These are phyloP conservation scores for Dispira simplex DNA, from an alignment of 192 early-diverging fungal genomes.

Conservation along the genomic window DNA sequence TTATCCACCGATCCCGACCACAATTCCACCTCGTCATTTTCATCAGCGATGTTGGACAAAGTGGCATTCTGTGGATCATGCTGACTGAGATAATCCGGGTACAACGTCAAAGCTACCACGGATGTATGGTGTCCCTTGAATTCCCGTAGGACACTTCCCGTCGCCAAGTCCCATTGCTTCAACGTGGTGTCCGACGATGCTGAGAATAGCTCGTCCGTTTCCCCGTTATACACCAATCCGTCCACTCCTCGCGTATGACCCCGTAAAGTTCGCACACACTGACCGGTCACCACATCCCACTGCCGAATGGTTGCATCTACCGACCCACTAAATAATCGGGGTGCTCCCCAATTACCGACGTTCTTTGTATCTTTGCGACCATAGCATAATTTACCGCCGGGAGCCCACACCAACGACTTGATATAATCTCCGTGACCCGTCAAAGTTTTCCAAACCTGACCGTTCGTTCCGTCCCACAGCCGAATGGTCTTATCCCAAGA, in stretches of 20 bases:
- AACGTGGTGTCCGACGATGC: conserved; percentile 10
- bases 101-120: background rate
- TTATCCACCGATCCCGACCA: conserved; percentile 11
- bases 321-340: conserved; percentile 4
- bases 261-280: background rate
- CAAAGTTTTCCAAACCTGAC: conserved; percentile 39
- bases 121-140: conserved; percentile 8
- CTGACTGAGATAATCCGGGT: background rate
- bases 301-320: background rate
- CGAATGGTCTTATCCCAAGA: conserved; percentile 68
- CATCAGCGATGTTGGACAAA: background rate
- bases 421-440: conserved; percentile 56
- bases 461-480: conserved; percentile 61
- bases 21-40: background rate
- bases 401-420: conserved; percentile 5
- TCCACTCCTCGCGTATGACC: conserved; percentile 7
- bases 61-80: background rate
- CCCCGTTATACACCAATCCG: background rate
- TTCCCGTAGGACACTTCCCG: conserved; percentile 1
- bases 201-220: background rate
- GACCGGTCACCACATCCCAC: background rate
- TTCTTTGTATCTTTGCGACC: background rate
- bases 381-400: background rate
- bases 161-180: background rate
- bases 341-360: too few relatives aligned